A percentile compares a stretch with the other conserved stretches of the same genome.
Evolutionary conservation across 495 filamentous ascomycete genomes (phyloP).

Genomic region (Hypoxylon fuscum): DNA sequence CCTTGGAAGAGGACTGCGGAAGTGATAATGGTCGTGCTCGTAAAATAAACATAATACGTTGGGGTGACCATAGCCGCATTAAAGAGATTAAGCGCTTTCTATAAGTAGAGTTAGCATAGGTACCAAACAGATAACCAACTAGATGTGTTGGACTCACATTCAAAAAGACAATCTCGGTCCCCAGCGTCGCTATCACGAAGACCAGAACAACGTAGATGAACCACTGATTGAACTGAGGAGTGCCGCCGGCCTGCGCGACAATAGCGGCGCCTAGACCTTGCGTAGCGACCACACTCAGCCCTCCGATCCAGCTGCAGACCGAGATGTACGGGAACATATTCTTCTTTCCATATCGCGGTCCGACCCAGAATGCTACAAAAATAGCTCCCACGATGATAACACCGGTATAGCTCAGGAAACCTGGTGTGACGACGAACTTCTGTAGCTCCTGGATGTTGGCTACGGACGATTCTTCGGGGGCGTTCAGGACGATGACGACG

Average conservation of each 20-base stretch:
- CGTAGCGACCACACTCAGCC: constrained; percentile 92
- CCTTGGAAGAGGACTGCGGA: constrained; percentile 93
- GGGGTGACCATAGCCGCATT: constrained; percentile 97
- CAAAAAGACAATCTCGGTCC: constrained; percentile 93
- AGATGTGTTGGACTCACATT: constrained; percentile 72
- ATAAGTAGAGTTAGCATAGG: constrained; percentile 43
- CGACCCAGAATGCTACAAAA: constrained; percentile 82
- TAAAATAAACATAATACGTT: constrained; percentile 99
- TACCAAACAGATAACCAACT: background rate
- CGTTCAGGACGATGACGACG: constrained; percentile 93
- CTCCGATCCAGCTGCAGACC: constrained; percentile 94
- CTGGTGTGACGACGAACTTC: constrained; percentile 83
- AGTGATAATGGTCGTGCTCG: constrained; percentile 90
- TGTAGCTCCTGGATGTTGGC: constrained; percentile 93
- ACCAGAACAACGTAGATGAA: constrained; percentile 92
- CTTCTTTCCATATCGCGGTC: constrained; percentile 91
- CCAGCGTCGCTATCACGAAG: constrained; percentile 85
- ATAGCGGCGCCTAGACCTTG: constrained; percentile 95
- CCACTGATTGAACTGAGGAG: constrained; percentile 94
- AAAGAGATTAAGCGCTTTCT: constrained; percentile 99
- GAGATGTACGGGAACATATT: constrained; percentile 97
- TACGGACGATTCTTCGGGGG: constrained; percentile 84
- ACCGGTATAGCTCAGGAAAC: constrained; percentile 86
- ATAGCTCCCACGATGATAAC: constrained; percentile 77
- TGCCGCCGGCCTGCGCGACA: constrained; percentile 81